phyloP scores from a whole-genome alignment of 1,284 basidiomycete species.

The Pterula multifida region DNA sequence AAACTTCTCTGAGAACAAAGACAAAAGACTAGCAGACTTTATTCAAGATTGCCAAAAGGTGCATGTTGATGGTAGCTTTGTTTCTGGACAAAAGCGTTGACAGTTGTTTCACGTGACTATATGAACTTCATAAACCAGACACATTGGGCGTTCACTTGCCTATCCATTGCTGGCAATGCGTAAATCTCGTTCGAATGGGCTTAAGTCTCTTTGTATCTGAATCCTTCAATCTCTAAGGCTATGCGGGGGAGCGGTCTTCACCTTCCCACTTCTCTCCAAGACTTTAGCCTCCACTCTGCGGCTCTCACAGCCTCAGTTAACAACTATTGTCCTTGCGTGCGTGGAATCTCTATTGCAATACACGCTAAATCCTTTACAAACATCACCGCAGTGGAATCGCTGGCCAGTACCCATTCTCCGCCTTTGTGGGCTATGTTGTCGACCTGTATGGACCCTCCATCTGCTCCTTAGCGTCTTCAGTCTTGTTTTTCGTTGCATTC shows the following conservation, averaged over 20 bases:
- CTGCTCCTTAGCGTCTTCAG: conserved; percentile 51
- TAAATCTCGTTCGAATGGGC: conserved; percentile 22
- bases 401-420: conserved; percentile 57
- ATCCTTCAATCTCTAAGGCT: conserved; percentile 27
- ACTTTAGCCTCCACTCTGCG: conserved; percentile 43
- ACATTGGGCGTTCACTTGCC: conserved; percentile 24
- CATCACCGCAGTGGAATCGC: conserved; percentile 48
- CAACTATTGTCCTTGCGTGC: conserved; percentile 61
- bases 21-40: neutral
- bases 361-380: no score
- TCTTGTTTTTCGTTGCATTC: conserved; percentile 48
- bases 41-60: no score
- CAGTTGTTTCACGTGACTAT: neutral
- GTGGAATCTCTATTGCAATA: conserved; percentile 12
- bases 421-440: conserved; percentile 43
- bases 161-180: conserved; percentile 54
- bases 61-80: neutral
- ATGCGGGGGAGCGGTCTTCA: conserved; percentile 63
- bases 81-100: neutral
- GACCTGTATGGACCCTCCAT: conserved; percentile 48
- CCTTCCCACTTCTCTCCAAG: conserved; percentile 62
- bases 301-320: conserved; percentile 63
- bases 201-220: conserved; percentile 1
- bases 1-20: neutral
- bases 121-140: neutral